A percentile compares a stretch with the other conserved stretches of the same genome.
Evolutionary conservation across 441 rosid species (phyloP).

Genomic region (Flueggea neowawraea): DNA sequence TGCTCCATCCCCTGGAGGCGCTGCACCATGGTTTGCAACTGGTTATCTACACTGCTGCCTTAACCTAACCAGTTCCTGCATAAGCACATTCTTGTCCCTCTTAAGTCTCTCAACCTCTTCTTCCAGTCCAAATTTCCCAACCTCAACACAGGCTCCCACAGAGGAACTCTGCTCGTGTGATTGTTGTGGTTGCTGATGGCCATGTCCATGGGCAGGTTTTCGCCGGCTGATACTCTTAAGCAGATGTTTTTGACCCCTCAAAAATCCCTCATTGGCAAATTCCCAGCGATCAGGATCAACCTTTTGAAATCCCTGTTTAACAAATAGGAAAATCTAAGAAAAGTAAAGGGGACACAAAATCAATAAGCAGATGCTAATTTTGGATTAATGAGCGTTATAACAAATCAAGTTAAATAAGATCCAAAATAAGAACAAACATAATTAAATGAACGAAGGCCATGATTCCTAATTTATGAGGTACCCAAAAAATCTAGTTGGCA

Average conservation of each 20-base stretch:
- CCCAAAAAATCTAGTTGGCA: no score
- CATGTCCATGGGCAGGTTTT: conserved; percentile 74
- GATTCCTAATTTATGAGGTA: no score
- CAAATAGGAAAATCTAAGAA: conserved; percentile 2
- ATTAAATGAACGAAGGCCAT: no score
- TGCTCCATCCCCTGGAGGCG: conserved; percentile 96
- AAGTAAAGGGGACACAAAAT: not conserved
- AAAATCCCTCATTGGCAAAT: conserved; percentile 89
- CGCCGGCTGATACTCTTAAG: conserved; percentile 68
- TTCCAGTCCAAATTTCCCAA: conserved; percentile 87
- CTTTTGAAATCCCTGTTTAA: conserved; percentile 85
- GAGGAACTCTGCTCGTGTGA: conserved; percentile 60
- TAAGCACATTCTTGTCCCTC: conserved; percentile 89
- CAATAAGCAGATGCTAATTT: no score
- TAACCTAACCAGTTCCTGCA: conserved; percentile 93
- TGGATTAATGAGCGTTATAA: no score
- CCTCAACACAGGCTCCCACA: conserved; percentile 78
- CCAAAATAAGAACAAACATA: no score
- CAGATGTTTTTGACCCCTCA: conserved; percentile 86
- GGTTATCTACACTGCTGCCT: conserved; percentile 85
- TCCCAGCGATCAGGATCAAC: conserved; percentile 98
- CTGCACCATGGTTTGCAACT: conserved; percentile 76
- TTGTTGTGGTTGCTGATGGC: conserved; percentile 51
- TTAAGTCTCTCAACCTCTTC: conserved; percentile 96
- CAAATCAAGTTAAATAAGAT: no score